A percentile compares a stretch with the other conserved stretches of the same genome.
These are phyloP conservation scores for Metschnikowia baotianmanensis DNA, from an alignment of 805 yeast genomes.

Conservation along the genomic window DNA sequence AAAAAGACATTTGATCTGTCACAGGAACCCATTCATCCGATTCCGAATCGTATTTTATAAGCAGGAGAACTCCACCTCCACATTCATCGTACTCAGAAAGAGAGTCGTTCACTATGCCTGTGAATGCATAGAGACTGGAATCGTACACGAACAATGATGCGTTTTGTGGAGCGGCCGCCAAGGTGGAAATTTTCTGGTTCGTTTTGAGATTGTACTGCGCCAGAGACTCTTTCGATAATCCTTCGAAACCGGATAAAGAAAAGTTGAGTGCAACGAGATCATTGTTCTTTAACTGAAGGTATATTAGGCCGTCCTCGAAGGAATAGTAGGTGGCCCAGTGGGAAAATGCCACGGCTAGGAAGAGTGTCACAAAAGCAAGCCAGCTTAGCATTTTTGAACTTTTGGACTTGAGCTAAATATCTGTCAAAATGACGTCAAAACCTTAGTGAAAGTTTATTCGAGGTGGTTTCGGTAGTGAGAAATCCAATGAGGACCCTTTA, in stretches of 20 bases:
- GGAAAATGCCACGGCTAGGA: conserved; percentile 8
- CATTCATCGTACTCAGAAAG: conserved; percentile 19
- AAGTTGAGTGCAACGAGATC: conserved; percentile 37
- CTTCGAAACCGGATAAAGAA: conserved; percentile 30
- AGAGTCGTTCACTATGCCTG: conserved; percentile 8
- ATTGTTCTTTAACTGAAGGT: conserved; percentile 35
- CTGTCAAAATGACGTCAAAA: neutral
- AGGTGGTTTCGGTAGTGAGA: too few species aligned
- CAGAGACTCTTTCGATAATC: conserved; percentile 9
- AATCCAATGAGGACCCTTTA: too few species aligned
- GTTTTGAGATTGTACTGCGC: conserved; percentile 20
- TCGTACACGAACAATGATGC: conserved; percentile 31
- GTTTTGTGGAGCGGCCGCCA: conserved; percentile 33
- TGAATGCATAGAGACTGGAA: conserved; percentile 30
- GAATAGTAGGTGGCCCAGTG: conserved; percentile 38
- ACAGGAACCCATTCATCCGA: conserved; percentile 23
- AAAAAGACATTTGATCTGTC: conserved; percentile 19
- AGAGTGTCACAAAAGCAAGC: neutral
- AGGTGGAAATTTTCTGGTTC: conserved; percentile 21
- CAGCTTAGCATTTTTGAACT: neutral
- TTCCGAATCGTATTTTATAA: conserved; percentile 21
- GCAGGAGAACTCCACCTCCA: conserved; percentile 27
- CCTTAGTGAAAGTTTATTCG: too few species aligned
- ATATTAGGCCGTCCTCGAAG: conserved; percentile 31
- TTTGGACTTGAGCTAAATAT: too few species aligned